A percentile compares a stretch with the other conserved stretches of the same genome.
phyloP scores from a whole-genome alignment of 495 filamentous ascomycete species.

The Talaromyces adpressus region DNA sequence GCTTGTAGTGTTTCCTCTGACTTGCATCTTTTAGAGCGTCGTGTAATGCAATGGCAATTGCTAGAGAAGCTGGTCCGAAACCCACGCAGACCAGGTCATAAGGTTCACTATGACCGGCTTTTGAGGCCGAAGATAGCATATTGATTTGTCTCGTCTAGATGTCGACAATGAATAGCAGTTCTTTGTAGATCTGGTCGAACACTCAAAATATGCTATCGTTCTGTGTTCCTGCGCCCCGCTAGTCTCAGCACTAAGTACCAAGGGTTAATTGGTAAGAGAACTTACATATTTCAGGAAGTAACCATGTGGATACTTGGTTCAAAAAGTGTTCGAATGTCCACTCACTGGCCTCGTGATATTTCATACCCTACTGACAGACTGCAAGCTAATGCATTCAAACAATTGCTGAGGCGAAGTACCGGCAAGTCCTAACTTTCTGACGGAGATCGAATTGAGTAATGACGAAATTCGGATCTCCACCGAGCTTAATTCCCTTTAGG shows the following conservation, averaged over 20 bases:
- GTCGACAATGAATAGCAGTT: neutral
- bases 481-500: neutral
- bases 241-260: neutral
- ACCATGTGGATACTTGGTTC: neutral
- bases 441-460: neutral
- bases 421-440: neutral
- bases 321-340: neutral
- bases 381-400: neutral
- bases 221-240: neutral
- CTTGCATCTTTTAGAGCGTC: slow-evolving; percentile 48
- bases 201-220: neutral
- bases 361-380: neutral
- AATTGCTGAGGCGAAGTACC: neutral
- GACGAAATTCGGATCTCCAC: neutral
- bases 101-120: slow-evolving; percentile 14
- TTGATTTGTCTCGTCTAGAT: neutral
- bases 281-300: neutral
- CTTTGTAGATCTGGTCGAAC: neutral
- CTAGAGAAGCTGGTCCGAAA: slow-evolving; percentile 87
- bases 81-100: slow-evolving; percentile 87
- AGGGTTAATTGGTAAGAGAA: neutral
- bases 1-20: slow-evolving; percentile 18
- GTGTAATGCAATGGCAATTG: slow-evolving; percentile 86
- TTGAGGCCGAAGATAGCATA: neutral
- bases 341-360: neutral